Evolutionary conservation across 352 stramenopile genomes (phyloP).

Genomic region (Pythium insidiosum): DNA sequence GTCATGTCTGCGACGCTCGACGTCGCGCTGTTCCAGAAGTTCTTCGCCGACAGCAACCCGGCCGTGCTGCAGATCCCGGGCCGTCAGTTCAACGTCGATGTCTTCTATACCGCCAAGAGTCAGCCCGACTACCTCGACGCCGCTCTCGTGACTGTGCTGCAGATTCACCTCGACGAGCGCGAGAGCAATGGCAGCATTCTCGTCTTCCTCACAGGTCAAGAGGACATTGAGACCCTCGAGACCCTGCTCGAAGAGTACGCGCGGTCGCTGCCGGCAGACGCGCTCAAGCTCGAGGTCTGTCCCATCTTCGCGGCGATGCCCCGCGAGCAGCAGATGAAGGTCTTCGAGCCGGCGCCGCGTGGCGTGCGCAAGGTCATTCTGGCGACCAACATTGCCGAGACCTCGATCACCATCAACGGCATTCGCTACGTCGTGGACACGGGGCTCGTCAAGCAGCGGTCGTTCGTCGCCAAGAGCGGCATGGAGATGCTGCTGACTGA

Average conservation of each 20-base stretch:
- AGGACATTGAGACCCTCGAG: constrained; percentile 94
- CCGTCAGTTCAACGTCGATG: constrained; percentile 84
- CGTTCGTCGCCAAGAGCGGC: constrained; percentile 78
- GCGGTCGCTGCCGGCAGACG: constrained; percentile 53
- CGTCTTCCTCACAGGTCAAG: constrained; percentile 93
- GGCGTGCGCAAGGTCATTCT: constrained; percentile 91
- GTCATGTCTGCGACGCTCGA: constrained; percentile 99
- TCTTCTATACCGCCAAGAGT: constrained; percentile 86
- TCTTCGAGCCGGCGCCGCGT: constrained; percentile 82
- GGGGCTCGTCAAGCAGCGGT: constrained; percentile 84
- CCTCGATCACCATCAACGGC: constrained; percentile 98
- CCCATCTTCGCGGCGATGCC: constrained; percentile 96
- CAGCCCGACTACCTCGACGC: constrained; percentile 88
- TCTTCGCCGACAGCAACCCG: constrained; percentile 87
- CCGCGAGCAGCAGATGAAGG: constrained; percentile 90
- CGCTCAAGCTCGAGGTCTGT: constrained; percentile 83
- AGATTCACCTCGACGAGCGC: constrained; percentile 85
- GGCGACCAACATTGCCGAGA: constrained; percentile 96
- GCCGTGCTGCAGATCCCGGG: constrained; percentile 84
- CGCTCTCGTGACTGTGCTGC: constrained; percentile 79
- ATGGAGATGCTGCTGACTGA: constrained; percentile 87
- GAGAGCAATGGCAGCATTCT: constrained; percentile 86
- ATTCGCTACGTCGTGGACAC: constrained; percentile 86
- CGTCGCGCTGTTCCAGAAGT: constrained; percentile 89
- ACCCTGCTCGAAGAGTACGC: constrained; percentile 80